Evolutionary conservation across 2,329 filamentous ascomycete species (phyloP).

Genomic region (Epichloe hybrida): DNA sequence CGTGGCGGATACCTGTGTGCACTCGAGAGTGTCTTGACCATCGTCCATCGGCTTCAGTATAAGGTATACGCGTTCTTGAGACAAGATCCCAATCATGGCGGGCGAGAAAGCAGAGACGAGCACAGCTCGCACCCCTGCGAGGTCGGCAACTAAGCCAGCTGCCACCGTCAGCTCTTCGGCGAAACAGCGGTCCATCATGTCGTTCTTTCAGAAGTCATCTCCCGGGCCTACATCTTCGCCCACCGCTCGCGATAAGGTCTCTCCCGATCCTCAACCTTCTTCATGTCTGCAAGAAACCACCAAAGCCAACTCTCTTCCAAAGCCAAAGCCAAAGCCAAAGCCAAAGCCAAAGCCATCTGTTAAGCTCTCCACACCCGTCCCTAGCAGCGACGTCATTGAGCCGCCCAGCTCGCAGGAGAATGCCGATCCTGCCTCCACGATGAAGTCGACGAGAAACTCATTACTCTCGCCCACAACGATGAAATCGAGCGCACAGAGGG

Average conservation of each 20-base stretch:
- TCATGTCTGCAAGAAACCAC: constrained; percentile 28
- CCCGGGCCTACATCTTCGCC: constrained; percentile 20
- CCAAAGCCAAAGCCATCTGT: constrained; percentile 27
- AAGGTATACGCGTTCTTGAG: not conserved
- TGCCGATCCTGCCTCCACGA: constrained; percentile 32
- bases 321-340: constrained; percentile 14
- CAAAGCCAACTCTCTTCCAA: constrained; percentile 26
- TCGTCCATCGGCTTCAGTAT: not conserved
- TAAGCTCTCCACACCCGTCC: constrained; percentile 51
- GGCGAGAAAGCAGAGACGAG: not conserved
- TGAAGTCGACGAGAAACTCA: constrained; percentile 31
- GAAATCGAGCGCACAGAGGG: constrained; percentile 15
- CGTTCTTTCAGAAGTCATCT: constrained; percentile 31
- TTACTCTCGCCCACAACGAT: constrained; percentile 19
- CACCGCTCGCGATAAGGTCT: constrained; percentile 19
- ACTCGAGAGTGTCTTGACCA: not conserved
- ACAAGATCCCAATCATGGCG: constrained; percentile 3
- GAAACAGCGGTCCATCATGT: constrained; percentile 30
- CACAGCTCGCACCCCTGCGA: constrained; percentile 6
- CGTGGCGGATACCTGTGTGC: not conserved
- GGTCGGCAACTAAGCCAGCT: constrained; percentile 1
- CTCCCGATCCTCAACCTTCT: constrained; percentile 17
- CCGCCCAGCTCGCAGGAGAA: constrained; percentile 58
- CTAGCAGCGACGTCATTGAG: constrained; percentile 65
- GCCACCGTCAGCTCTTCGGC: constrained; percentile 15